Conservation (phyloP, 2,329 filamentous ascomycete genomes). For the Scedosporium apiospermum region DNA sequence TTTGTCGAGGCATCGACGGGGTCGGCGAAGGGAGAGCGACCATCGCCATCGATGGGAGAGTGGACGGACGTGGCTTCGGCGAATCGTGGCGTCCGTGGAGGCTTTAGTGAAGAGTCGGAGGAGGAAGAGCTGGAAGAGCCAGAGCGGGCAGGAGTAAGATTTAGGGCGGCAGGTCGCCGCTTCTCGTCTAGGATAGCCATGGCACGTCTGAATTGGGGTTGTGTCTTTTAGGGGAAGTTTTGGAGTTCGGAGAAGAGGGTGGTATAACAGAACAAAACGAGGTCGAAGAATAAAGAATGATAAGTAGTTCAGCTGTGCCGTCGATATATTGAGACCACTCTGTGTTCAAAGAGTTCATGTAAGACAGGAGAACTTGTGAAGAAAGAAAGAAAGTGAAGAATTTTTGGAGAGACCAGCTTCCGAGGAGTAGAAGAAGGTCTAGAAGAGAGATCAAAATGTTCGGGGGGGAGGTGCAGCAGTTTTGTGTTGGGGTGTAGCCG, state of each 20-base stretch:
- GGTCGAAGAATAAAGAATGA: conserved; percentile 16
- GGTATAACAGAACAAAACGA: conserved; percentile 2
- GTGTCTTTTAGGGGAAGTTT: background rate
- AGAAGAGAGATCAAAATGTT: conserved; percentile 25
- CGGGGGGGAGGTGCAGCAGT: conserved; percentile 16
- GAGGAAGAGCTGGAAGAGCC: conserved; percentile 40
- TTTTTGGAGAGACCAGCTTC: conserved; percentile 46
- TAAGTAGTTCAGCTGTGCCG: conserved; percentile 11
- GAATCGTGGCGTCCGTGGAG: conserved; percentile 67
- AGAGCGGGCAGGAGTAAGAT: conserved; percentile 39
- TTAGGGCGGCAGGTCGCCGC: conserved; percentile 47
- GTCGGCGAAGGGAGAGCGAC: conserved; percentile 49
- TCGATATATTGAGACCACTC: background rate
- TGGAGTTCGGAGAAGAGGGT: background rate
- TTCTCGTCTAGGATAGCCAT: conserved; percentile 40
- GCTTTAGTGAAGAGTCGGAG: conserved; percentile 49
- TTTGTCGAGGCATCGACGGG: conserved; percentile 44
- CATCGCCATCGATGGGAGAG: conserved; percentile 51
- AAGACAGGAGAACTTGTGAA: conserved; percentile 10
- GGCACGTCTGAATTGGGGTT: conserved; percentile 7
- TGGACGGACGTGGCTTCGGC: conserved; percentile 72
- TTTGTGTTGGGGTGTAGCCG: conserved; percentile 42
- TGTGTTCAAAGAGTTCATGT: background rate
- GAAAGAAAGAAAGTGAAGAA: conserved; percentile 25
- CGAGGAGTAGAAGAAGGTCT: conserved; percentile 30